A percentile compares a stretch with the other conserved stretches of the same genome.
phyloP scores from a whole-genome alignment of 2,329 filamentous ascomycete genomes.

The Trichoderma brevicompactum region DNA sequence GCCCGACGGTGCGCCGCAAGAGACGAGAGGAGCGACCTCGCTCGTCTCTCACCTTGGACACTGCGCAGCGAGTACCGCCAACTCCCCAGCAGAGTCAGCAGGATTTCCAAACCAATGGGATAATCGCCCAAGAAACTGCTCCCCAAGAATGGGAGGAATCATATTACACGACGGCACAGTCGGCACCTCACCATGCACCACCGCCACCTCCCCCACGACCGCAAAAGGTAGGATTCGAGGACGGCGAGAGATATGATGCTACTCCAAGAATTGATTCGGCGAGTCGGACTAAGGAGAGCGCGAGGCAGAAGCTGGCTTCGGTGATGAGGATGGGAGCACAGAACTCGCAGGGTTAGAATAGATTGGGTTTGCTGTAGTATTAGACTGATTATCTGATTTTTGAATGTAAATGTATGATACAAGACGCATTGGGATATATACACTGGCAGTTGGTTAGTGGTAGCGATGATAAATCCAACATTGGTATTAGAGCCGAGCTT shows the following conservation, averaged over 20 bases:
- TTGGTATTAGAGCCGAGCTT: neutral
- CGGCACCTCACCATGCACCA: constrained; percentile 37
- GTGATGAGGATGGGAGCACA: constrained; percentile 58
- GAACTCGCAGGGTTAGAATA: constrained; percentile 6
- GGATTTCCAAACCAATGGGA: constrained; percentile 29
- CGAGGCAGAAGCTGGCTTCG: constrained; percentile 41
- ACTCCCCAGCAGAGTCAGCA: constrained; percentile 34
- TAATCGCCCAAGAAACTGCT: constrained; percentile 33
- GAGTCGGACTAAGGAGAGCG: constrained; percentile 38
- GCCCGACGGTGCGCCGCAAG: constrained; percentile 33
- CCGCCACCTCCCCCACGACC: constrained; percentile 46
- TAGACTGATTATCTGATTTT: too few relatives aligned
- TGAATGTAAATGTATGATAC: neutral
- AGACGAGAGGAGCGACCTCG: constrained; percentile 35
- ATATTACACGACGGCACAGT: constrained; percentile 35
- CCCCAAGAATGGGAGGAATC: constrained; percentile 39
- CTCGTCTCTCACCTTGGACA: constrained; percentile 28
- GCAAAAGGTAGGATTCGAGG: constrained; percentile 45
- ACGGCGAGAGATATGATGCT: constrained; percentile 42
- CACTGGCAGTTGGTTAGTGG: neutral
- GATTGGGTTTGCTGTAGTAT: too few relatives aligned
- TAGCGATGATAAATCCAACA: neutral
- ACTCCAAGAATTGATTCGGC: constrained; percentile 33
- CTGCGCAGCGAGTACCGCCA: constrained; percentile 28
- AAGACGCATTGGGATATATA: neutral